Conservation (phyloP, 176 grass and related monocot species). For the Poa annua region DNA sequence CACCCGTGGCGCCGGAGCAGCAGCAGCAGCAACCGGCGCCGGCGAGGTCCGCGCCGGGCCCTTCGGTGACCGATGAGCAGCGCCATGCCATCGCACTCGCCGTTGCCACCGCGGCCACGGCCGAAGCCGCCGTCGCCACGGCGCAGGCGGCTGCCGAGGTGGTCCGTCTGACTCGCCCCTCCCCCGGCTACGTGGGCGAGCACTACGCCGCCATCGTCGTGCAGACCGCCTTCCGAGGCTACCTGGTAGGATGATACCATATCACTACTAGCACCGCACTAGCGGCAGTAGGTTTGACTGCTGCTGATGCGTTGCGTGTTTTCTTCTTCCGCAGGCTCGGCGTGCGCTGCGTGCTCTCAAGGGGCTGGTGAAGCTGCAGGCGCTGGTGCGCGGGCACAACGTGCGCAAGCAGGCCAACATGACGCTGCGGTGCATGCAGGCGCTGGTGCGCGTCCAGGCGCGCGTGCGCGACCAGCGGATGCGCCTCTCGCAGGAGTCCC, state of each 20-base stretch:
- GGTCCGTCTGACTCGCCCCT: conserved; percentile 66
- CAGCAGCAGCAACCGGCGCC: neutral
- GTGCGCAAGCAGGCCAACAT: conserved; percentile 94
- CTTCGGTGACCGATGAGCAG: conserved; percentile 72
- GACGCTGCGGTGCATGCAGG: conserved; percentile 98
- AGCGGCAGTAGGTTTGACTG: neutral
- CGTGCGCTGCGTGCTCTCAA: conserved; percentile 79
- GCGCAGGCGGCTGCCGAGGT: conserved; percentile 90
- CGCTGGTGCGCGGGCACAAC: conserved; percentile 94
- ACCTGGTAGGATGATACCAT: conserved; percentile 48
- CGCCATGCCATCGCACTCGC: conserved; percentile 84
- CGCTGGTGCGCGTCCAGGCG: conserved; percentile 84
- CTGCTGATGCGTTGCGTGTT: neutral
- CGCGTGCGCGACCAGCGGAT: conserved; percentile 85
- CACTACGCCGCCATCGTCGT: conserved; percentile 72
- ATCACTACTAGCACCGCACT: neutral
- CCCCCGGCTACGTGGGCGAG: conserved; percentile 47
- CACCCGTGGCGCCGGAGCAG: neutral
- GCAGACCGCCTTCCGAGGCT: conserved; percentile 88
- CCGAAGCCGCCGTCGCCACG: conserved; percentile 80
- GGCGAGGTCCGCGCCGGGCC: neutral
- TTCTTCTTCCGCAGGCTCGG: conserved; percentile 47
- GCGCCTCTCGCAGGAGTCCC: conserved; percentile 71
- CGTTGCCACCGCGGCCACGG: conserved; percentile 80
- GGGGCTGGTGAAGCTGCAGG: conserved; percentile 94